Evolutionary conservation across 768 basidiomycete species (phyloP).

Genomic region (Leccinum obscurum): DNA sequence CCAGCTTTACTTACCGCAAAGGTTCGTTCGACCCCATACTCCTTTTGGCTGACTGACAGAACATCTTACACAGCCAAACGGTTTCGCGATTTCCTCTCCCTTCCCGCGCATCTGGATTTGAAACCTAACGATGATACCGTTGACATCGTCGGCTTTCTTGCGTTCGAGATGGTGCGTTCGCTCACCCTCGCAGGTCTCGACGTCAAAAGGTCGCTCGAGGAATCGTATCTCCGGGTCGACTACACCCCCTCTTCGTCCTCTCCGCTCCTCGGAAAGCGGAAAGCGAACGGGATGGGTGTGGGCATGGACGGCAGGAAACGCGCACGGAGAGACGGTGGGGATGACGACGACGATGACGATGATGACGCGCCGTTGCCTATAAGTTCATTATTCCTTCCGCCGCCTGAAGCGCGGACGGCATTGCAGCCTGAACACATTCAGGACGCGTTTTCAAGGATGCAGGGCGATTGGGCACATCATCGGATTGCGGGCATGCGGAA

Average conservation of each 20-base stretch:
- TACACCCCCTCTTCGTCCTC: conserved; percentile 48
- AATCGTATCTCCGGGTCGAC: conserved; percentile 65
- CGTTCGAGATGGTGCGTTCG: conserved; percentile 96
- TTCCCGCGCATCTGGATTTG: conserved; percentile 82
- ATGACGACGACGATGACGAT: conserved; percentile 53
- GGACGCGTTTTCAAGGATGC: conserved; percentile 90
- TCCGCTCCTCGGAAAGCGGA: conserved; percentile 69
- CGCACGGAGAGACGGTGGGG: conserved; percentile 47
- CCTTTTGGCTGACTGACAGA: background rate
- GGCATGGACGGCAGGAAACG: conserved; percentile 37
- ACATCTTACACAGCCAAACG: conserved; percentile 66
- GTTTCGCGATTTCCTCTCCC: conserved; percentile 92
- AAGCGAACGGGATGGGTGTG: conserved; percentile 48
- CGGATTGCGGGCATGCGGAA: conserved; percentile 87
- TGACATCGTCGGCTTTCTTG: conserved; percentile 95
- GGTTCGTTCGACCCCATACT: conserved; percentile 27
- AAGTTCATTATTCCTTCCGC: conserved; percentile 77
- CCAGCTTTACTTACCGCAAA: conserved; percentile 83
- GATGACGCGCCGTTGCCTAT: conserved; percentile 68
- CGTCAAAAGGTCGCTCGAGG: conserved; percentile 69
- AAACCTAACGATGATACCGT: conserved; percentile 92
- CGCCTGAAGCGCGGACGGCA: conserved; percentile 77
- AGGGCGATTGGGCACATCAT: conserved; percentile 77
- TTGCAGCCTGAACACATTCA: conserved; percentile 85
- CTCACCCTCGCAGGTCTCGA: conserved; percentile 74